These are phyloP conservation scores for Pinus tabuliformis DNA, from an alignment of 75 land plant species.

Conservation along the genomic window DNA sequence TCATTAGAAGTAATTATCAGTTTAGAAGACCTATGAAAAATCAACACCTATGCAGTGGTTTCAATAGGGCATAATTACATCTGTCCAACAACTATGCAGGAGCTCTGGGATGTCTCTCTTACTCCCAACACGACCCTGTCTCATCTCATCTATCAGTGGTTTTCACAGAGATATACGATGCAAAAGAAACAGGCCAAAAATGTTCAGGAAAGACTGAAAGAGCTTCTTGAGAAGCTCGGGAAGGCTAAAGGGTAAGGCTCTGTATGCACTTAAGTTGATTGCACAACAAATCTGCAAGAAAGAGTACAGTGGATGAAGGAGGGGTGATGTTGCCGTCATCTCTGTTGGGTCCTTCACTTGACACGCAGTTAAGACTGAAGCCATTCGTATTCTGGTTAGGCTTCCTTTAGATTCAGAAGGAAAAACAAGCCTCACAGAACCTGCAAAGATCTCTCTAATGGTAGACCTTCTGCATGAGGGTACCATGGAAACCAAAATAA, in stretches of 20 bases:
- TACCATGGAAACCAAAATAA: constrained; percentile 11
- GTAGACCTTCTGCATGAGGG: constrained; percentile 13
- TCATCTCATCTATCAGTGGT: constrained; percentile 16
- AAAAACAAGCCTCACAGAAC: constrained; percentile 8
- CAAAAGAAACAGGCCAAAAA: constrained; percentile 11
- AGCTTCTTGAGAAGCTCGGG: constrained; percentile 12
- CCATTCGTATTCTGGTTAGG: constrained; percentile 12
- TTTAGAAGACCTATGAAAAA: too few species aligned
- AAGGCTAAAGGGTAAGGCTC: constrained; percentile 10
- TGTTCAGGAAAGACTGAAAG: constrained; percentile 7
- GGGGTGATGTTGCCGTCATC: constrained; percentile 5
- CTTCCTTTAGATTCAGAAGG: constrained; percentile 9
- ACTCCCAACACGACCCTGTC: constrained; percentile 13
- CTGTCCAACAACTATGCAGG: constrained; percentile 32
- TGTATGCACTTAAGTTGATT: background rate
- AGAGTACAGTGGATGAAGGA: constrained; percentile 2
- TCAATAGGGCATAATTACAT: constrained; percentile 48
- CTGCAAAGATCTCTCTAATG: constrained; percentile 13
- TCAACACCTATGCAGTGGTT: constrained; percentile 58
- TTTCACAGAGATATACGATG: constrained; percentile 4
- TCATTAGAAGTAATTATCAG: too few species aligned
- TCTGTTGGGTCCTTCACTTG: constrained; percentile 15
- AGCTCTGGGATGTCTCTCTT: constrained; percentile 13
- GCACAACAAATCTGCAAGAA: constrained; percentile 5
- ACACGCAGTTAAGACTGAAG: constrained; percentile 14